Conservation (phyloP, 2,329 filamentous ascomycete genomes). For the Nemania abortiva region DNA sequence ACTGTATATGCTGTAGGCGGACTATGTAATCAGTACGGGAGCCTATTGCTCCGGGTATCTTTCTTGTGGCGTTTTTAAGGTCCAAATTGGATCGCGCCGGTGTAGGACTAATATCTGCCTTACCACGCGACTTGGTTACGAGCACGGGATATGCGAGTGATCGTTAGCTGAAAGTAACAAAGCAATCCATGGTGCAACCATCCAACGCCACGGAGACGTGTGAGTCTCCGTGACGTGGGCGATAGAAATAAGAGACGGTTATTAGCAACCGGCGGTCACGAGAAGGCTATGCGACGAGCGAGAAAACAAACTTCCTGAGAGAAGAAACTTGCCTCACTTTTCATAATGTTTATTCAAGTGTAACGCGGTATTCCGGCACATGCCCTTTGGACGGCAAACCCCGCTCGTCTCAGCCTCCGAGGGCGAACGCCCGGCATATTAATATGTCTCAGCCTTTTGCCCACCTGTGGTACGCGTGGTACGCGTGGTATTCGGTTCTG, state of each 20-base stretch:
- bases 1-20: neutral
- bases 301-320: neutral
- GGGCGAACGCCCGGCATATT: neutral
- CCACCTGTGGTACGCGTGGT: neutral
- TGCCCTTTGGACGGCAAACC: neutral
- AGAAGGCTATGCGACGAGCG: neutral
- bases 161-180: neutral
- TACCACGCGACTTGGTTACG: neutral
- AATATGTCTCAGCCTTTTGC: slow-evolving; percentile 13
- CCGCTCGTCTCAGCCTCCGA: neutral
- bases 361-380: neutral
- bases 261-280: neutral
- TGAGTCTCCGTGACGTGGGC: neutral
- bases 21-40: neutral
- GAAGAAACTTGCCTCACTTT: neutral
- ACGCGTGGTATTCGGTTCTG: neutral
- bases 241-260: neutral
- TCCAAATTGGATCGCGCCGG: neutral
- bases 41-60: neutral
- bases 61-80: neutral
- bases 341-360: neutral
- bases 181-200: neutral
- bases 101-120: neutral
- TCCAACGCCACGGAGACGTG: neutral
- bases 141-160: neutral